Evolutionary conservation across 1,284 basidiomycete species (phyloP).

Genomic region (Puccinia horiana): DNA sequence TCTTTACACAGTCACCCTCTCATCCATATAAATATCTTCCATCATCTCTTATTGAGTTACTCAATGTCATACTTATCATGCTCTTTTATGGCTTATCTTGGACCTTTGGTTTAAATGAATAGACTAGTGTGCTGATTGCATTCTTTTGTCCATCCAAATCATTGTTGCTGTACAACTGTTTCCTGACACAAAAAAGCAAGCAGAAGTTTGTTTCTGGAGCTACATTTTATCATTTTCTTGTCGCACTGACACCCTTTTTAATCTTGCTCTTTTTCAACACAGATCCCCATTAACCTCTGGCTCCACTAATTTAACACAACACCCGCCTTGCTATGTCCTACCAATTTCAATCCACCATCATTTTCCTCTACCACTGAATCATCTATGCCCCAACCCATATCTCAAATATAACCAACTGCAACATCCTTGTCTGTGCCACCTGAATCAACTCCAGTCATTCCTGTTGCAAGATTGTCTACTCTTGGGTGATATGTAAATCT

Average conservation of each 20-base stretch:
- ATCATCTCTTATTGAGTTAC: neutral
- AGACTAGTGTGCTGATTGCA: neutral
- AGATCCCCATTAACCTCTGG: slow-evolving; percentile 12
- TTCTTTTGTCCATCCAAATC: neutral
- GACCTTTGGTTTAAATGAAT: neutral
- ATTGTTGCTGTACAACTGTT: neutral
- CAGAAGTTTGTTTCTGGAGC: neutral
- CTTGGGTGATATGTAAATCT: too few relatives aligned
- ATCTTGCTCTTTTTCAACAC: neutral
- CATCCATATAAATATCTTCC: too few relatives aligned
- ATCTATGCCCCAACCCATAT: neutral
- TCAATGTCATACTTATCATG: neutral
- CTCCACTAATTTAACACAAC: neutral
- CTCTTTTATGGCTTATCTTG: neutral
- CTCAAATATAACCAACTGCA: neutral
- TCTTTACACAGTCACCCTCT: neutral
- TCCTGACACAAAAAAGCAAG: neutral
- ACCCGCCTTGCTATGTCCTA: neutral
- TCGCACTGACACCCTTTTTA: neutral
- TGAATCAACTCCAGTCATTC: slow-evolving; percentile 30
- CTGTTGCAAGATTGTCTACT: slow-evolving; percentile 41
- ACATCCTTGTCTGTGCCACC: slow-evolving; percentile 23
- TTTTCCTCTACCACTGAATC: neutral
- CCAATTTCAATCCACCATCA: neutral
- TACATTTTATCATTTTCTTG: neutral